A percentile compares a stretch with the other conserved stretches of the same genome.
These are phyloP conservation scores for Salvia sclarea DNA, from an alignment of 305 asterid genomes.

Conservation along the genomic window DNA sequence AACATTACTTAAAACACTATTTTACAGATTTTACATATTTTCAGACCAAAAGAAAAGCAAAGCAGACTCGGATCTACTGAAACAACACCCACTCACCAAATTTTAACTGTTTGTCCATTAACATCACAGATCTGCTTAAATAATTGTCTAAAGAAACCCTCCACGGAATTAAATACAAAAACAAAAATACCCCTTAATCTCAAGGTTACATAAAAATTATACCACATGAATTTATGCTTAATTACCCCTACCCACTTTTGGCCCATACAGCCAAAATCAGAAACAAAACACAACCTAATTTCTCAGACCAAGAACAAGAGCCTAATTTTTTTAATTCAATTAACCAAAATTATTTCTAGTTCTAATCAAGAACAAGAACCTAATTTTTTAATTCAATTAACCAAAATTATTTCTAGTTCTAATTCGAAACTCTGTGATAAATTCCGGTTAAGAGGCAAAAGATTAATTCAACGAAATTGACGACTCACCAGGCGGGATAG, in stretches of 20 bases:
- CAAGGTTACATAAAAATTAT: slow-evolving; percentile 13
- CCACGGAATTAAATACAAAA: neutral
- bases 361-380: slow-evolving; percentile 12
- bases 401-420: neutral
- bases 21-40: neutral
- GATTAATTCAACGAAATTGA: slow-evolving; percentile 8
- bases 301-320: no score
- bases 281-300: slow-evolving; percentile 9
- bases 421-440: neutral
- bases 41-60: slow-evolving; percentile 12
- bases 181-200: slow-evolving; percentile 4
- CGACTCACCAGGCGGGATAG: slow-evolving; percentile 73
- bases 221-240: no score
- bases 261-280: slow-evolving; percentile 3
- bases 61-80: slow-evolving; percentile 31
- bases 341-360: neutral
- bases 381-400: neutral
- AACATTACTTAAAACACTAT: neutral
- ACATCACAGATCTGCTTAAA: slow-evolving; percentile 59
- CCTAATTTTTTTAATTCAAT: slow-evolving; percentile 4
- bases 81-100: slow-evolving; percentile 26
- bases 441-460: neutral
- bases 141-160: slow-evolving; percentile 25
- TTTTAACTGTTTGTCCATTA: slow-evolving; percentile 9
- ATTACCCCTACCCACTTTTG: slow-evolving; percentile 16